Evolutionary conservation across 768 basidiomycete species (phyloP).

Genomic region (Tylopilus vinaceipallidus): DNA sequence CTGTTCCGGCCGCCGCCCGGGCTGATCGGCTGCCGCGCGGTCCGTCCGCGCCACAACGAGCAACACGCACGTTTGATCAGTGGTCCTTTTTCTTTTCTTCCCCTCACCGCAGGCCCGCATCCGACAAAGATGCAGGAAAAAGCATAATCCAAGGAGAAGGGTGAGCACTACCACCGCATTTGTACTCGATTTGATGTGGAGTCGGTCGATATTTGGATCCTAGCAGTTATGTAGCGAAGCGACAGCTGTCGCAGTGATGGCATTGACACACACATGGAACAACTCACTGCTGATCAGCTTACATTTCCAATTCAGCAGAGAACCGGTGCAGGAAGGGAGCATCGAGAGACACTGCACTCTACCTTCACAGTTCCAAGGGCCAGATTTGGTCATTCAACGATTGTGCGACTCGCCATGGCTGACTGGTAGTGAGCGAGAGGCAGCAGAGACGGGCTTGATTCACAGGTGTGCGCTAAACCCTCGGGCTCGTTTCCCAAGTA

Average conservation of each 20-base stretch:
- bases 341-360: not conserved
- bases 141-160: constrained; percentile 1
- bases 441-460: not conserved
- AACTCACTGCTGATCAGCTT: constrained; percentile 14
- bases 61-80: constrained; percentile 11
- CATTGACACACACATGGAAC: constrained; percentile 5
- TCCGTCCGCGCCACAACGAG: constrained; percentile 9
- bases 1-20: not conserved
- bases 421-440: not conserved
- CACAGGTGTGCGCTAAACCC: constrained; percentile 14
- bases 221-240: not conserved
- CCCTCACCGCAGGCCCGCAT: constrained; percentile 6
- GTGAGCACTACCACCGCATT: constrained; percentile 6
- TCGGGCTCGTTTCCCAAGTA: constrained; percentile 14
- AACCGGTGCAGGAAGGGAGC: constrained; percentile 7
- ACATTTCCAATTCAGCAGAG: constrained; percentile 20
- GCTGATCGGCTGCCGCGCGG: constrained; percentile 16
- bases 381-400: constrained; percentile 3
- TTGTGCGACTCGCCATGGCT: constrained; percentile 1
- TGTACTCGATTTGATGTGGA: not conserved
- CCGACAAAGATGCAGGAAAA: not conserved
- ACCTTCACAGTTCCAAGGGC: constrained; percentile 8
- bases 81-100: constrained; percentile 4
- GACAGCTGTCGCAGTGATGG: constrained; percentile 4
- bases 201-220: no score